These are phyloP conservation scores for Mortierella sp. DNA, from an alignment of 371 early-diverging fungal species.

Conservation along the genomic window DNA sequence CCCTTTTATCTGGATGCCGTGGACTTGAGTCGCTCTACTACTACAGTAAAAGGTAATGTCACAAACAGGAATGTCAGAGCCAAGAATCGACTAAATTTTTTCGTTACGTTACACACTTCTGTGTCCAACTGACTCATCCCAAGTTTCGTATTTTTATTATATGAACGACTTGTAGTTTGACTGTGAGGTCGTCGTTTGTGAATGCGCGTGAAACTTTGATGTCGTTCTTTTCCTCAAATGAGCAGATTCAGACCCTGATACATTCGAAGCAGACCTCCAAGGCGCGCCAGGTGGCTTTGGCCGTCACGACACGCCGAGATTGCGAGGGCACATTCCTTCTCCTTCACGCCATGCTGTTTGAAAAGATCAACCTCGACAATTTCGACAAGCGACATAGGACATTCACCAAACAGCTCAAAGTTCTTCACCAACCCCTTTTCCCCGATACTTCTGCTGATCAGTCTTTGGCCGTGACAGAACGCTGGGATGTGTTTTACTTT, in stretches of 20 bases:
- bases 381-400: constrained; percentile 57
- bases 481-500: constrained; percentile 67
- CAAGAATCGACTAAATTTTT: neutral
- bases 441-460: neutral
- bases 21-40: constrained; percentile 58
- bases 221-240: constrained; percentile 58
- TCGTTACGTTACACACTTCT: neutral
- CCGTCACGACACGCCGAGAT: constrained; percentile 33
- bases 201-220: constrained; percentile 59
- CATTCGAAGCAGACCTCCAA: constrained; percentile 31
- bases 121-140: neutral
- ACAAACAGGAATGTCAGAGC: neutral
- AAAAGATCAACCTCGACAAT: constrained; percentile 75
- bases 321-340: constrained; percentile 65
- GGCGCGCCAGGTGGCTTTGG: constrained; percentile 34
- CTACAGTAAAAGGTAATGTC: constrained; percentile 57
- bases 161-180: constrained; percentile 31
- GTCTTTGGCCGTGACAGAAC: constrained; percentile 11
- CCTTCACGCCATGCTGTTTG: constrained; percentile 77
- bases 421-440: constrained; percentile 20
- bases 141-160: constrained; percentile 2
- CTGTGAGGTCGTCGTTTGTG: constrained; percentile 58
- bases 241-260: constrained; percentile 35
- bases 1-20: constrained; percentile 51
- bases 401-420: constrained; percentile 39